These are phyloP conservation scores for Globisporangium spinosum DNA, from an alignment of 352 stramenopile species.

Conservation along the genomic window DNA sequence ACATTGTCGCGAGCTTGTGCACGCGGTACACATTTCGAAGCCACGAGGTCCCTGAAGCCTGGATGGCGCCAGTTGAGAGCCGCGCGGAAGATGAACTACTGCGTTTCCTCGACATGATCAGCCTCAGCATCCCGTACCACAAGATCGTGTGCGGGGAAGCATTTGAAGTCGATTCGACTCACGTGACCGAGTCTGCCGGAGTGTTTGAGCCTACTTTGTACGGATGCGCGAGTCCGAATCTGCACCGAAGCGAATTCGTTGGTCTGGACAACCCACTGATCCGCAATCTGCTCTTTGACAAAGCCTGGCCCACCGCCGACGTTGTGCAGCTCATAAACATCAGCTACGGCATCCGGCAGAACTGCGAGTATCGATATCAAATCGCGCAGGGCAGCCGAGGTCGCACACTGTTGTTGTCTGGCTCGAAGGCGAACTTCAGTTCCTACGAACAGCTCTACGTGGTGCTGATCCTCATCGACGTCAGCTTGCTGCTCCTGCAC, in stretches of 20 bases:
- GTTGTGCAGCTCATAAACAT: constrained; percentile 16
- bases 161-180: constrained; percentile 17
- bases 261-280: constrained; percentile 16
- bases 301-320: constrained; percentile 20
- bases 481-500: constrained; percentile 17
- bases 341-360: constrained; percentile 22
- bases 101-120: constrained; percentile 22
- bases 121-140: constrained; percentile 16
- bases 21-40: constrained; percentile 16
- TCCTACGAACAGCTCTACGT: constrained; percentile 24
- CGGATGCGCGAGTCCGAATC: constrained; percentile 24
- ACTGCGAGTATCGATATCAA: constrained; percentile 18
- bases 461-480: constrained; percentile 23
- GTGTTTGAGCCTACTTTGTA: constrained; percentile 18
- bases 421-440: constrained; percentile 14
- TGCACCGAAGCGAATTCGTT: constrained; percentile 19
- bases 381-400: background rate
- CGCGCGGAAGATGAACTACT: constrained; percentile 20
- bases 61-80: constrained; percentile 5
- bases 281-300: constrained; percentile 14
- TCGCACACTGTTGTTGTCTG: background rate
- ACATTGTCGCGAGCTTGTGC: constrained; percentile 21
- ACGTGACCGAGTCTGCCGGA: background rate
- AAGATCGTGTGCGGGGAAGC: constrained; percentile 19
- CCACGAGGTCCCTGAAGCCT: background rate